A percentile compares a stretch with the other conserved stretches of the same genome.
Conservation (phyloP, 192 early-diverging fungal species). For the Rhizoclosmatium globosum region DNA sequence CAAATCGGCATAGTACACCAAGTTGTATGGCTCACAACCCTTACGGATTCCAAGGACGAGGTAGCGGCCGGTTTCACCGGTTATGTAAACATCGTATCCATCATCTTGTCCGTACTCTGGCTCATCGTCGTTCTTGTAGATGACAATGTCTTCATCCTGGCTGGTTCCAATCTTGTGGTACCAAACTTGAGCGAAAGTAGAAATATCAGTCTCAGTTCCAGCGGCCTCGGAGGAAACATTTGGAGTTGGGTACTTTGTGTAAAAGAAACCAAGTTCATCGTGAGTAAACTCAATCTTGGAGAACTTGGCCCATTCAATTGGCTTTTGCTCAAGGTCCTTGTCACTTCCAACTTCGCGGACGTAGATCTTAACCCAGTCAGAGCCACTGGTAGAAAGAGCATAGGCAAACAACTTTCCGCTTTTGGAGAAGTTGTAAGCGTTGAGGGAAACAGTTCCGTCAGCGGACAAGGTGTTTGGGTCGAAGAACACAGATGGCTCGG, state of each 20-base stretch:
- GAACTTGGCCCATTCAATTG: slow-evolving; percentile 66
- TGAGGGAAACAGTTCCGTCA: slow-evolving; percentile 67
- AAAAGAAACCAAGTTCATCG: slow-evolving; percentile 78
- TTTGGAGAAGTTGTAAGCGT: slow-evolving; percentile 61
- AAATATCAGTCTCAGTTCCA: slow-evolving; percentile 66
- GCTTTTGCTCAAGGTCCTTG: slow-evolving; percentile 48
- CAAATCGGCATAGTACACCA: slow-evolving; percentile 50
- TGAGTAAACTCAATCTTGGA: slow-evolving; percentile 63
- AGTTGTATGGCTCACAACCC: slow-evolving; percentile 54
- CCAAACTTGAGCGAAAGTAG: slow-evolving; percentile 45
- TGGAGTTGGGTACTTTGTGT: slow-evolving; percentile 59
- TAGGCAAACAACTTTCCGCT: slow-evolving; percentile 66
- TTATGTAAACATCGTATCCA: slow-evolving; percentile 8
- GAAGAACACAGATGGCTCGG: slow-evolving; percentile 55
- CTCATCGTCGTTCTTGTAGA: slow-evolving; percentile 20
- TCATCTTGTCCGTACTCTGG: slow-evolving; percentile 31
- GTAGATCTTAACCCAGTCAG: slow-evolving; percentile 73
- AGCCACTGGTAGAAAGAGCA: slow-evolving; percentile 57
- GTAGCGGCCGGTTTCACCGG: slow-evolving; percentile 46
- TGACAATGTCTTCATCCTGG: slow-evolving; percentile 61
- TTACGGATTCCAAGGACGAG: slow-evolving; percentile 55
- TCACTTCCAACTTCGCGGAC: slow-evolving; percentile 43
- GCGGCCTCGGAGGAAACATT: slow-evolving; percentile 37
- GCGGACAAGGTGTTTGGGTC: slow-evolving; percentile 65
- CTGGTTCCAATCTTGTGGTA: slow-evolving; percentile 57